These are phyloP conservation scores for Auriscalpium vulgare DNA, from an alignment of 768 basidiomycete genomes.

Conservation along the genomic window DNA sequence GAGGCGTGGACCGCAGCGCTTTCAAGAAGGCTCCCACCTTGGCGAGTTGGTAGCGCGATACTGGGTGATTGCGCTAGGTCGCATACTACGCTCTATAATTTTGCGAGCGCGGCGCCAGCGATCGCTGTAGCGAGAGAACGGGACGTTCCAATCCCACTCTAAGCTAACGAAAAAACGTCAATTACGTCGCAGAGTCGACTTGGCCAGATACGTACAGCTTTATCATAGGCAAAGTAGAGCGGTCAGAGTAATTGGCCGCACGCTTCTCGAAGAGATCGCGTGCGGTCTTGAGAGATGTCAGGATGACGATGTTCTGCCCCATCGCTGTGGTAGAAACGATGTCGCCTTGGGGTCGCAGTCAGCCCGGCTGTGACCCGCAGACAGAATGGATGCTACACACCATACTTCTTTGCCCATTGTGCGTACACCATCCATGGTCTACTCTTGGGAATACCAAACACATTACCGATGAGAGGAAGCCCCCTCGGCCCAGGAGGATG, in stretches of 20 bases:
- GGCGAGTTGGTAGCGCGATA: background rate
- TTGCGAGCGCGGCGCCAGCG: background rate
- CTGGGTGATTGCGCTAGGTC: background rate
- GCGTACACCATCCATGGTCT: background rate
- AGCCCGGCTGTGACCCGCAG: background rate
- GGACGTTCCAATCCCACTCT: background rate
- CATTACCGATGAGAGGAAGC: background rate
- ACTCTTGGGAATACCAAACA: background rate
- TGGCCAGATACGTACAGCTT: constrained; percentile 1
- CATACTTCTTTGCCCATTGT: background rate
- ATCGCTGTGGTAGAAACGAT: constrained; percentile 25
- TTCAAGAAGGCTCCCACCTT: background rate
- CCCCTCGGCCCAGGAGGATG: background rate
- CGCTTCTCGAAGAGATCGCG: constrained; percentile 46
- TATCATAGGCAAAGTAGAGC: background rate
- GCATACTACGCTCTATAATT: background rate
- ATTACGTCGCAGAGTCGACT: background rate
- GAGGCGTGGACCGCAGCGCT: background rate
- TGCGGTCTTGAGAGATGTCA: constrained; percentile 36
- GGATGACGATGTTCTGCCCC: constrained; percentile 38
- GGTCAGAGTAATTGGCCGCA: constrained; percentile 24
- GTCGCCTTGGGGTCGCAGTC: background rate
- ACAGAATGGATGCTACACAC: background rate
- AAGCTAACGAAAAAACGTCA: background rate
- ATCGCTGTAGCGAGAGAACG: background rate